Evolutionary conservation across 345 rosid species (phyloP).

Genomic region (Diplotaxis tenuifolia): DNA sequence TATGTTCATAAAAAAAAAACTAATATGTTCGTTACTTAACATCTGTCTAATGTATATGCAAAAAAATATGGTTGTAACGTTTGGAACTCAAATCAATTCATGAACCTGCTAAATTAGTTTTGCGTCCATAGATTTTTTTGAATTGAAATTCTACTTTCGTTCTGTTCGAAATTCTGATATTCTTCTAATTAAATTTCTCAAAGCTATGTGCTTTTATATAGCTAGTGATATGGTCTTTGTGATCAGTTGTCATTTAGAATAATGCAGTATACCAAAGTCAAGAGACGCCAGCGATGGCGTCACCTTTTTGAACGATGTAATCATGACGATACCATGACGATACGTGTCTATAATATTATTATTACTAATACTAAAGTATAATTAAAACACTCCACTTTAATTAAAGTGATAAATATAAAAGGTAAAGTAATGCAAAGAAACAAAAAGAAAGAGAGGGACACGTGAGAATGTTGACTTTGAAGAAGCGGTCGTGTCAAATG

Average conservation of each 20-base stretch:
- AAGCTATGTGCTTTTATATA: no score
- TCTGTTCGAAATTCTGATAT: no score
- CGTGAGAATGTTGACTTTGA: constrained; percentile 36
- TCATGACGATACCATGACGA: constrained; percentile 36
- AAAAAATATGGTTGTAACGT: no score
- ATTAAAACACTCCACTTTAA: neutral
- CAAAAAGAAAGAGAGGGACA: neutral
- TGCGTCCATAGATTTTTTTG: no score
- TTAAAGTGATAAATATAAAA: neutral
- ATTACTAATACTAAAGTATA: neutral
- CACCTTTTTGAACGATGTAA: constrained; percentile 21
- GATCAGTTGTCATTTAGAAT: neutral
- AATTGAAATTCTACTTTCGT: no score
- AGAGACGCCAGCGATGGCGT: constrained; percentile 30
- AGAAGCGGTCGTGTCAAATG: constrained; percentile 22
- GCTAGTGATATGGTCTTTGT: no score
- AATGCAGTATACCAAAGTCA: constrained; percentile 3
- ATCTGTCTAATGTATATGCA: no score
- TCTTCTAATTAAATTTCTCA: no score
- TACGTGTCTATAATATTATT: neutral
- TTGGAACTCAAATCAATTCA: no score
- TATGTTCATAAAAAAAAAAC: no score
- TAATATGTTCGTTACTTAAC: no score
- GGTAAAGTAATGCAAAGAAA: neutral
- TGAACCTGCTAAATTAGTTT: no score